Evolutionary conservation across 2,329 filamentous ascomycete species (phyloP), one percentile per base, ranked within the genome.

Genomic region (Botrytis tulipae): DNA sequence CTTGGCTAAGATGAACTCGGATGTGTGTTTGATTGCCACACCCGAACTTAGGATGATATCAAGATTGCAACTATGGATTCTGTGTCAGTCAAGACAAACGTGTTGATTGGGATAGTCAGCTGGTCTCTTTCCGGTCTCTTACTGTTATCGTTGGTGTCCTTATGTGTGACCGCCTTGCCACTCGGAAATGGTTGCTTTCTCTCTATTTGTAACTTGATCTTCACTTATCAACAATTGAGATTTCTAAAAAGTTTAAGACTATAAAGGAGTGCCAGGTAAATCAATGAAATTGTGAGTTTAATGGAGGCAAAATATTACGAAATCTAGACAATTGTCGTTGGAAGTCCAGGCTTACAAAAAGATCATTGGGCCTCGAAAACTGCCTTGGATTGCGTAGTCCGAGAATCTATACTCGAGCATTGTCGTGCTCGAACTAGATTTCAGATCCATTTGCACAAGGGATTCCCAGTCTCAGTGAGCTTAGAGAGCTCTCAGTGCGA

Each of bases 381-480:
- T 9, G n/a, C 51, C 14, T 57, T 29, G 14, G 7, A 57, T 57
- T 29, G 3, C 7, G 14, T 57, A 18, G 14, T 18, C 14, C n/a
- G 18, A 18, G 3, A 57, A 8, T 9, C 14, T 0, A 1, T 16
- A 29, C n/a, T 57, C n/a, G 1, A 32, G 18, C 8, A 8, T 8
- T 18, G 12, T 18, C 51, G 2, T 57, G n/a, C 14, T 29, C 6
- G 0, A 57, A 29, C 14, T 18, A 18, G n/a, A 57, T 29, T 9
- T 3, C 18, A 29, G 14, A 1, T 29, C 14, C 5, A 57, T 57
- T 18, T 18, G n/a, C n/a, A 57, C 51, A 29, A 18, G 6, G 14
- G 14, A 18, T 7, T 18, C 6, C 14, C 14, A 18, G n/a, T 57
- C 3, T 29, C n/a, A 57, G 16, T 57, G 14, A 57, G n/a, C 3